Conservation (phyloP, 148 eudicot species). For the Rhododendron molle region DNA sequence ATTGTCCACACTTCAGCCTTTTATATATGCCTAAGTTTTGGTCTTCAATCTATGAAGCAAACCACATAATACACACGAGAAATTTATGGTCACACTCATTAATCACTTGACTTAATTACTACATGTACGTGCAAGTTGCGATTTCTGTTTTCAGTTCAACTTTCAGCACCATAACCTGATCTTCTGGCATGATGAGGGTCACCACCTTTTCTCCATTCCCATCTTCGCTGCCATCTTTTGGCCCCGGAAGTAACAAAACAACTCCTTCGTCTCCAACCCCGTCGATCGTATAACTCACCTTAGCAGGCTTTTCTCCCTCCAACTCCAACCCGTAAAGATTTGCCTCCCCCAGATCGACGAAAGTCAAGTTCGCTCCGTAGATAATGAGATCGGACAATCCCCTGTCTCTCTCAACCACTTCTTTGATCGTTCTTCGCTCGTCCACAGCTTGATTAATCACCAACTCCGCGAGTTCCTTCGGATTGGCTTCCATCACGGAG, state of each 20-base stretch:
- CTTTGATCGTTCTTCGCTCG: conserved; percentile 37
- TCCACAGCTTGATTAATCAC: conserved; percentile 29
- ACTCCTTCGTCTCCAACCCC: conserved; percentile 70
- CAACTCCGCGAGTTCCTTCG: conserved; percentile 27
- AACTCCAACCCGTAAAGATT: conserved; percentile 42
- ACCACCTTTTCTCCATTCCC: conserved; percentile 38
- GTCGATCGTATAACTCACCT: conserved; percentile 40
- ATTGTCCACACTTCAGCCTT: too few species aligned
- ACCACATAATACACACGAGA: not conserved
- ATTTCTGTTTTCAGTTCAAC: conserved; percentile 34
- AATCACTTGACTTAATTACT: not conserved
- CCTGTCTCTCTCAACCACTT: conserved; percentile 32
- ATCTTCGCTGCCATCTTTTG: conserved; percentile 2
- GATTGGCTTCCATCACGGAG: conserved; percentile 23
- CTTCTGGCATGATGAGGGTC: conserved; percentile 52
- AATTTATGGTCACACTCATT: not conserved
- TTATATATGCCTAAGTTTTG: not conserved
- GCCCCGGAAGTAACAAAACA: conserved; percentile 50
- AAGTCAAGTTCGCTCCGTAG: conserved; percentile 76
- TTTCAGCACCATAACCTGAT: conserved; percentile 35
- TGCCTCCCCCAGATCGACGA: conserved; percentile 47
- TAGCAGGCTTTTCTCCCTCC: conserved; percentile 39
- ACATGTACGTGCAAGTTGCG: conserved; percentile 1
- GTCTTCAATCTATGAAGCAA: not conserved
- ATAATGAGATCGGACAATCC: conserved; percentile 41